Evolutionary conservation across 2,329 filamentous ascomycete species (phyloP).

Genomic region (Trichoderma aggressivum): DNA sequence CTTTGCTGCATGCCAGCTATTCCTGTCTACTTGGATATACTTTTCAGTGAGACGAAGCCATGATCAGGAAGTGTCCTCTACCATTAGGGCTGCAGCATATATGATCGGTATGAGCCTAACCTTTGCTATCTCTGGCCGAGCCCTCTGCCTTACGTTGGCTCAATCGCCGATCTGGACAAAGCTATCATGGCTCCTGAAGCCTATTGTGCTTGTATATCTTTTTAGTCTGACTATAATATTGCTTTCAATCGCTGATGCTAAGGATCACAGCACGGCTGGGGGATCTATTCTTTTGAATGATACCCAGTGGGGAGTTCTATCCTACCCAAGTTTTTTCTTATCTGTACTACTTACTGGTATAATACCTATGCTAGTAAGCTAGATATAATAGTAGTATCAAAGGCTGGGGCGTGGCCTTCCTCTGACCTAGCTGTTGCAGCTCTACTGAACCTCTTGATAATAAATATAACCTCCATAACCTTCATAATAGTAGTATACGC

Average conservation of each 20-base stretch:
- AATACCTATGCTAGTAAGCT: not conserved
- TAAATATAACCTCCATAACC: no score
- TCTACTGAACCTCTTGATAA: no score
- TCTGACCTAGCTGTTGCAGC: no score
- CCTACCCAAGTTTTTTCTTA: not conserved
- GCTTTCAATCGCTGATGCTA: not conserved
- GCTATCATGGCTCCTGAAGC: not conserved
- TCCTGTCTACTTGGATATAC: not conserved
- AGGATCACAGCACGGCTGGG: not conserved
- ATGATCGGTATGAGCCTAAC: not conserved
- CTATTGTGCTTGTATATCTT: not conserved
- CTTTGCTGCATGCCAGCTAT: not conserved
- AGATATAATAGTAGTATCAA: not conserved
- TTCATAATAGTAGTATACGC: no score
- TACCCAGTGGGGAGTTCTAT: not conserved
- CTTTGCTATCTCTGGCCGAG: not conserved
- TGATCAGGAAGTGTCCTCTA: not conserved
- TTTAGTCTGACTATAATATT: not conserved
- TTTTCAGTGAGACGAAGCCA: not conserved
- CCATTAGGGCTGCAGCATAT: not conserved
- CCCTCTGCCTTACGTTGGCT: not conserved
- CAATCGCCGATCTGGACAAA: not conserved
- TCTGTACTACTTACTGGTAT: not conserved
- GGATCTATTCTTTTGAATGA: not conserved
- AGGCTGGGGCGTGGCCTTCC: no score